These are phyloP conservation scores for Sungouiozyma intestinalis DNA, from an alignment of 805 yeast species.

Conservation along the genomic window DNA sequence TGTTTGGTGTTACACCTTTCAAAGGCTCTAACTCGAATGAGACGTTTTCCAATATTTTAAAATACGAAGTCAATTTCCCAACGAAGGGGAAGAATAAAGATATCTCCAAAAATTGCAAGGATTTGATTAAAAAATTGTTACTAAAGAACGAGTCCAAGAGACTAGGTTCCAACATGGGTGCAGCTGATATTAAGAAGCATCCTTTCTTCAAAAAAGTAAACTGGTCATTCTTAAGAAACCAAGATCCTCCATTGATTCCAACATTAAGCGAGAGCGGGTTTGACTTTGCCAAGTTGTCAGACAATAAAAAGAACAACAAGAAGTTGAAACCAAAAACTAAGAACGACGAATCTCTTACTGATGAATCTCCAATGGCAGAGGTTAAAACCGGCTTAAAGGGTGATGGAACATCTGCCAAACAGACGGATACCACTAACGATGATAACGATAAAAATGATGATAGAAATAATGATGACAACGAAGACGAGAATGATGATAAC, in stretches of 20 bases:
- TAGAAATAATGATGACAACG: neutral
- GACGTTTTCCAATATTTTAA: constrained; percentile 80
- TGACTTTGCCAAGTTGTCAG: constrained; percentile 36
- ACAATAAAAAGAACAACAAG: constrained; percentile 15
- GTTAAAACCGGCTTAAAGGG: neutral
- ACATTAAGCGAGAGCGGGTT: constrained; percentile 47
- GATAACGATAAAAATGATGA: neutral
- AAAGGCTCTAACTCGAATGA: constrained; percentile 83
- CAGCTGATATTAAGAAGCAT: constrained; percentile 87
- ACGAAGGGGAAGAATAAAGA: constrained; percentile 39
- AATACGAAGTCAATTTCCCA: constrained; percentile 71
- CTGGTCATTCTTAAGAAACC: constrained; percentile 92
- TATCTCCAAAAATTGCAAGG: constrained; percentile 67
- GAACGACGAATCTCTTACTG: neutral
- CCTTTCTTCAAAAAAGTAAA: constrained; percentile 83
- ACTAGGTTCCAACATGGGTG: constrained; percentile 87
- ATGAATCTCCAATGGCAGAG: too few species aligned
- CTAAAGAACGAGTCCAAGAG: constrained; percentile 85
- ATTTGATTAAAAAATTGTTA: constrained; percentile 66
- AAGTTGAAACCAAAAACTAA: constrained; percentile 17
- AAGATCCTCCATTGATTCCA: constrained; percentile 93
- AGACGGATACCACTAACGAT: neutral
- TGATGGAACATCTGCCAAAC: neutral
- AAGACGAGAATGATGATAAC: neutral
- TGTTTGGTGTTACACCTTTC: constrained; percentile 92